Evolutionary conservation across 352 stramenopile genomes (phyloP).

Genomic region (Globisporangium yorkense): DNA sequence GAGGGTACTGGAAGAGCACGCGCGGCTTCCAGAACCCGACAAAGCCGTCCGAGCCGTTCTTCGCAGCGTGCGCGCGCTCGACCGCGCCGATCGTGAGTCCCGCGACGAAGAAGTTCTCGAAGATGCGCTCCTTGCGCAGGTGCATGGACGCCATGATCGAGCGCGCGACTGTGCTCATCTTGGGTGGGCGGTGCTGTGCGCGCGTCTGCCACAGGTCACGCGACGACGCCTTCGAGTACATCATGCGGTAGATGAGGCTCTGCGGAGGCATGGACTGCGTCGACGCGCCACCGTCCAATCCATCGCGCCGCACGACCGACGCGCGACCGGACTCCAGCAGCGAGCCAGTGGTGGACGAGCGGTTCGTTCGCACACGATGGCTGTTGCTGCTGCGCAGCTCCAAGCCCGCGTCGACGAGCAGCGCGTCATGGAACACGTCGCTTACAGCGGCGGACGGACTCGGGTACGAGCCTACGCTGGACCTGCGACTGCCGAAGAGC

Average conservation of each 20-base stretch:
- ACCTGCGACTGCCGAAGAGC: slow-evolving; percentile 1
- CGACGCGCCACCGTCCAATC: slow-evolving; percentile 1
- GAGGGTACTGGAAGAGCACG: slow-evolving; percentile 66
- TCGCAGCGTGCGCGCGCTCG: slow-evolving; percentile 23
- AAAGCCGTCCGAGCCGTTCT: slow-evolving; percentile 19
- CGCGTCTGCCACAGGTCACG: slow-evolving; percentile 55
- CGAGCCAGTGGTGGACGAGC: slow-evolving; percentile 57
- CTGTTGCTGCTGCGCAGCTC: slow-evolving; percentile 22
- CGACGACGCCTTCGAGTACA: slow-evolving; percentile 61
- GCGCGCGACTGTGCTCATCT: slow-evolving; percentile 55
- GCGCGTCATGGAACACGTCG: slow-evolving; percentile 2
- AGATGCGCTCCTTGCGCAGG: slow-evolving; percentile 74
- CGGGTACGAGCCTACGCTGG: slow-evolving; percentile 4
- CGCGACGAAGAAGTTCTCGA: slow-evolving; percentile 78
- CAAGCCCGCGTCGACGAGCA: slow-evolving; percentile 21
- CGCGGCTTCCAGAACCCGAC: slow-evolving; percentile 64
- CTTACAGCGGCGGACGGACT: not conserved
- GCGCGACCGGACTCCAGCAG: slow-evolving; percentile 5
- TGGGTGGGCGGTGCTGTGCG: slow-evolving; percentile 14
- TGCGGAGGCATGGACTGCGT: slow-evolving; percentile 30
- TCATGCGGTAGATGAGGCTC: slow-evolving; percentile 71
- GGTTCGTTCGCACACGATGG: slow-evolving; percentile 24
- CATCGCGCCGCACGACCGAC: not conserved
- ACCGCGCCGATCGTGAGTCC: slow-evolving; percentile 33
- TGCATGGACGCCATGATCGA: slow-evolving; percentile 81